Evolutionary conservation across 1,284 basidiomycete species (phyloP), one percentile per base, ranked within the genome.

Genomic region (Megacollybia platyphylla): DNA sequence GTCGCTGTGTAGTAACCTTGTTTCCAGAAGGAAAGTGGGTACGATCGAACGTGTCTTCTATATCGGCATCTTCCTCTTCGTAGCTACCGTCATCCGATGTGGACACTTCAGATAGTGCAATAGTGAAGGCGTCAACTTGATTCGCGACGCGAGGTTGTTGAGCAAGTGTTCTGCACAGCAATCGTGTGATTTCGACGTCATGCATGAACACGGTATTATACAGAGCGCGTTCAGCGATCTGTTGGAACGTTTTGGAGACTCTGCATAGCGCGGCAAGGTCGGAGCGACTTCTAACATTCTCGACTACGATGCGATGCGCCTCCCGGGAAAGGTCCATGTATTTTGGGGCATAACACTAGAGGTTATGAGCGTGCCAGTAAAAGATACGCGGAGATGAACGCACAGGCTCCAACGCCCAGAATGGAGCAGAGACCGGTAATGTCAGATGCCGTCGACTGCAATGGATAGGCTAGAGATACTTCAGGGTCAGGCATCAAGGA

Each of bases 251-350:
- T 52, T 63, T 72, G 44, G 69, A 78, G 28, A 79, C 76, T 46
- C 66, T 62, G 54, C 71, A 76, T 28, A 81, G 64, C 10, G 62
- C 51, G 46, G 65, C 69, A 39, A 81, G 62, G 53, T 79, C 77
- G 45, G 61, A 53, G 41, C 67, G 71, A 50, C 55, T 69, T 41
- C 57, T 61, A 47, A 75, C 65, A 57, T 70, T 54, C 51, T 64
- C 65, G 38, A 71, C 68, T 52, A 81, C 70, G 50, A 66, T 65
- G 55, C 64, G 65, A 61, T 71, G 75, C 41, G 65, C 66, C 61
- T 79, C 76, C 53, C 66, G 58, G 47, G 76, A 70, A 47, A 76
- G 54, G 52, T 71, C 70, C 76, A 78, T 79, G 49, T 53, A 60
- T 46, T 43, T 47, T 44, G 48, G 48, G 51, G 57, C 63, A 65